Base-by-base conservation (phyloP, 2,329 filamentous ascomycete genomes). In the Phaeosphaeria sp. region DNA sequence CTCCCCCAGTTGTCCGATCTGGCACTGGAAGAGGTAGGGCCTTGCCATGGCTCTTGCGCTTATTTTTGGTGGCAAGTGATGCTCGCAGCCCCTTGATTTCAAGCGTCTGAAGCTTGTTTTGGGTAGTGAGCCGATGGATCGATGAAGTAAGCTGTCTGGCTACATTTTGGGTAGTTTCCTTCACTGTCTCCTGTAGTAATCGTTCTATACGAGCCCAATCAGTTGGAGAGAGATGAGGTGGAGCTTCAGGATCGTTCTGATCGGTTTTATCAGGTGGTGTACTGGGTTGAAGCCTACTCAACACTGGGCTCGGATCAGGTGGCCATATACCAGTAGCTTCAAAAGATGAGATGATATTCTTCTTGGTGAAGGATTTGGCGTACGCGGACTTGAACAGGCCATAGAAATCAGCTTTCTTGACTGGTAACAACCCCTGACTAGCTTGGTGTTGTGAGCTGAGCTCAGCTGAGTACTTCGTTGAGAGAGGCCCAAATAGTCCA, bases 321-420 rank as follows among this genome's bases (percentile, higher is more conserved):
- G 48, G 48, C 27, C 15, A 42, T 9, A 50, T 22, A 15, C 48
- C 48, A 11, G 27, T 39, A 22, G 27, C n/a, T 17, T 22, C 17
- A 36, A 36, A 50, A 22, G 27, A 9, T n/a, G 11, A 18, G 6
- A n/a, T 13, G 13, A 47, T 30, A 27, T 4, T 47, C 21, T 20
- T 30, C 18, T 47, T 27, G 21, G 21, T 20, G 45, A 47, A 22
- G 6, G 15, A 21, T 21, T 45, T 45, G 20, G 18, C 11, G 42
- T 45, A 45, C 18, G 42, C 42, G 18, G 42, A 30, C 49, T 51
- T 40, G 30, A 51, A 51, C 27, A n/a, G n/a, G n/a, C n/a, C n/a
- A n/a, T n/a, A n/a, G n/a, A n/a, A n/a, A n/a, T n/a, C n/a, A n/a
- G n/a, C 27, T 42, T 42, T 42, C 39, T 42, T 42, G 39, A 42